phyloP scores from a whole-genome alignment of 2,329 filamentous ascomycete species.

The Cytospora piceae region DNA sequence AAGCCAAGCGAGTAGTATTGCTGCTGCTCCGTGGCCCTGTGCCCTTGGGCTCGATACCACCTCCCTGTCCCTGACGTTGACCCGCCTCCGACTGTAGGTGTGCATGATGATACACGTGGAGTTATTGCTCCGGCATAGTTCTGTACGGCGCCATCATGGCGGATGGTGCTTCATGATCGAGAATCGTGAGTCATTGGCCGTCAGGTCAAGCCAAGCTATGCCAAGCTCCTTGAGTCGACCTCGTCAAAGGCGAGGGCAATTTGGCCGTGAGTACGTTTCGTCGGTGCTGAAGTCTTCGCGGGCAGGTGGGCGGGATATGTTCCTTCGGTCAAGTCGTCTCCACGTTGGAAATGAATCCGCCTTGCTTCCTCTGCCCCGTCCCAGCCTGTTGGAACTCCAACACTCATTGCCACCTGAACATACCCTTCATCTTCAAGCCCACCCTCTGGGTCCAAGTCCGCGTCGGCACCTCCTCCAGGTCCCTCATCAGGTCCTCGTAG shows the following conservation, averaged over 20 bases:
- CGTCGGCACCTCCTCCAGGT: constrained; percentile 66
- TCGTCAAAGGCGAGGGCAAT: not conserved
- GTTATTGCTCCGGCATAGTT: not conserved
- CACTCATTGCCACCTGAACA: constrained; percentile 59
- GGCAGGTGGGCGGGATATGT: not conserved
- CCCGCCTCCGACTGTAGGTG: not conserved
- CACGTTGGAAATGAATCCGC: not conserved
- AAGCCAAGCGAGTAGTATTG: not conserved
- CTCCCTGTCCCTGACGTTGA: not conserved
- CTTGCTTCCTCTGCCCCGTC: not conserved
- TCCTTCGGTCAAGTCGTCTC: not conserved
- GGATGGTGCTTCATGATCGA: not conserved
- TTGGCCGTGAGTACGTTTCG: not conserved
- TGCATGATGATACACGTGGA: not conserved
- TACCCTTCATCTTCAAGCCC: constrained; percentile 59
- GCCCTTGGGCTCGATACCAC: not conserved
- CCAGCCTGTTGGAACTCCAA: not conserved
- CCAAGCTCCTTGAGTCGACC: not conserved
- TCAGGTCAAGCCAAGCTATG: not conserved
- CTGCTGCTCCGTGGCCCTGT: not conserved
- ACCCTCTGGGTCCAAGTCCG: constrained; percentile 57
- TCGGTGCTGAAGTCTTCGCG: not conserved
- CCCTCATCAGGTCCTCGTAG: constrained; percentile 62
- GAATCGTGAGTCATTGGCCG: not conserved
- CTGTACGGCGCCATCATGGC: not conserved